These are phyloP conservation scores for Cystobasidiaceae sp. DNA, from an alignment of 1,284 basidiomycete genomes.

Conservation along the genomic window DNA sequence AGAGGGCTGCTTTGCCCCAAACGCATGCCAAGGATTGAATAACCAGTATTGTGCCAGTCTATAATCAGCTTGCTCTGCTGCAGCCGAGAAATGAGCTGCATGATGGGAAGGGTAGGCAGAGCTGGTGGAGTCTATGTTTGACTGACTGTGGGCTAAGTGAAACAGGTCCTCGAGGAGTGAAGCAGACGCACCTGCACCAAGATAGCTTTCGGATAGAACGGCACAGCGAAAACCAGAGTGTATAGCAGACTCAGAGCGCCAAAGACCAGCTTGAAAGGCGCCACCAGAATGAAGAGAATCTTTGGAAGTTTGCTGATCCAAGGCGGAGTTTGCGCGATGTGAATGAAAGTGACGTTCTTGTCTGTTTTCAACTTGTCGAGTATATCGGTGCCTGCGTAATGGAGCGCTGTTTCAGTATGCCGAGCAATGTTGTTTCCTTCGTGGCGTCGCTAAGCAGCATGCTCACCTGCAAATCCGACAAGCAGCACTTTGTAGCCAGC, in stretches of 20 bases:
- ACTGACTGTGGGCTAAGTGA: too few relatives aligned
- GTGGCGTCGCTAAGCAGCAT: background rate
- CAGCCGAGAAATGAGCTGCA: constrained; percentile 61
- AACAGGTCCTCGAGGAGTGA: background rate
- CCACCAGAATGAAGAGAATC: constrained; percentile 63
- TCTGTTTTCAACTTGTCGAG: constrained; percentile 62
- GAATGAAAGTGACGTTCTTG: constrained; percentile 60
- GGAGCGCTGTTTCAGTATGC: too few relatives aligned
- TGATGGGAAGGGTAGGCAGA: constrained; percentile 84
- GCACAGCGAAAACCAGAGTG: constrained; percentile 59
- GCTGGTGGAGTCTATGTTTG: constrained; percentile 89
- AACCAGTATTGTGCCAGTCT: constrained; percentile 98
- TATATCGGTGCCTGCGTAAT: constrained; percentile 69
- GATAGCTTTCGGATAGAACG: constrained; percentile 72
- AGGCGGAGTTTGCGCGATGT: constrained; percentile 62
- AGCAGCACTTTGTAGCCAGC: constrained; percentile 73
- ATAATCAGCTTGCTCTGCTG: constrained; percentile 81
- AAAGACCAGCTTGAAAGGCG: constrained; percentile 71
- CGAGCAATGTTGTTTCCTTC: too few relatives aligned
- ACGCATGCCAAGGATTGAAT: constrained; percentile 82
- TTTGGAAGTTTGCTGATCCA: constrained; percentile 56
- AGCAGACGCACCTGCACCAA: constrained; percentile 69
- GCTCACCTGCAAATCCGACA: constrained; percentile 76
- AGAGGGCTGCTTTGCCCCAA: constrained; percentile 63
- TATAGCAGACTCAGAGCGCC: constrained; percentile 63